Percentiles rank a stretch among this genome's conserved stretches.
Evolutionary conservation across 371 early-diverging fungal genomes (phyloP).

Genomic region (Lichtheimia corymbifera): DNA sequence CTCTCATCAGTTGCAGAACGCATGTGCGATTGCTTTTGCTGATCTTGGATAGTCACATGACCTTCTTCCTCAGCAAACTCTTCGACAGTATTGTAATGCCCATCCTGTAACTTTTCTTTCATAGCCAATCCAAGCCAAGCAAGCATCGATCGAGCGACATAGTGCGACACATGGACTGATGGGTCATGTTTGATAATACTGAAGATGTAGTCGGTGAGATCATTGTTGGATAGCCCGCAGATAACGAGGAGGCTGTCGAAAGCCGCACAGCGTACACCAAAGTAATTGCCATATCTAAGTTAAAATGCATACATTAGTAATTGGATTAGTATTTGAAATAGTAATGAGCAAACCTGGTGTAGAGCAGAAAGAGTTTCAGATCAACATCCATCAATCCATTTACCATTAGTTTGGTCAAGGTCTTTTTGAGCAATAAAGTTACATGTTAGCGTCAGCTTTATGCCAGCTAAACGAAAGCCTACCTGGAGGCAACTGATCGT

Average conservation of each 20-base stretch:
- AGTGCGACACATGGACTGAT: constrained; percentile 54
- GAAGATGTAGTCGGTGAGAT: constrained; percentile 52
- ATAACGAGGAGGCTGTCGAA: constrained; percentile 67
- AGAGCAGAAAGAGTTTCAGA: constrained; percentile 62
- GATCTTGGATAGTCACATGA: constrained; percentile 35
- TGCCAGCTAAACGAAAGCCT: constrained; percentile 4
- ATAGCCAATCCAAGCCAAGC: constrained; percentile 56
- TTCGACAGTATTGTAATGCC: constrained; percentile 23
- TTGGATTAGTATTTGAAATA: too few relatives aligned
- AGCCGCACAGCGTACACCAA: constrained; percentile 64
- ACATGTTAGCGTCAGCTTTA: neutral
- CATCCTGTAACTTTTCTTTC: constrained; percentile 30
- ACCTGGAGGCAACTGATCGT: constrained; percentile 80
- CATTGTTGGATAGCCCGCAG: constrained; percentile 55
- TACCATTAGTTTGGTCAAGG: constrained; percentile 57
- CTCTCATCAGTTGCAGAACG: constrained; percentile 31
- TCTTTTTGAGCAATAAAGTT: constrained; percentile 15
- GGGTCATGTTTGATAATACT: constrained; percentile 62
- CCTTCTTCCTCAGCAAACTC: constrained; percentile 57
- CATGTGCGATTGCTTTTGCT: constrained; percentile 11
- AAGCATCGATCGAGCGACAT: constrained; percentile 46
- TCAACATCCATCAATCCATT: constrained; percentile 67
- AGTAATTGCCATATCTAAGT: constrained; percentile 61
- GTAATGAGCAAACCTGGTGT: constrained; percentile 36
- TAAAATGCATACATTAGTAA: neutral